phyloP scores from a whole-genome alignment of 2,329 filamentous ascomycete species.

The Epichloe elymi region DNA sequence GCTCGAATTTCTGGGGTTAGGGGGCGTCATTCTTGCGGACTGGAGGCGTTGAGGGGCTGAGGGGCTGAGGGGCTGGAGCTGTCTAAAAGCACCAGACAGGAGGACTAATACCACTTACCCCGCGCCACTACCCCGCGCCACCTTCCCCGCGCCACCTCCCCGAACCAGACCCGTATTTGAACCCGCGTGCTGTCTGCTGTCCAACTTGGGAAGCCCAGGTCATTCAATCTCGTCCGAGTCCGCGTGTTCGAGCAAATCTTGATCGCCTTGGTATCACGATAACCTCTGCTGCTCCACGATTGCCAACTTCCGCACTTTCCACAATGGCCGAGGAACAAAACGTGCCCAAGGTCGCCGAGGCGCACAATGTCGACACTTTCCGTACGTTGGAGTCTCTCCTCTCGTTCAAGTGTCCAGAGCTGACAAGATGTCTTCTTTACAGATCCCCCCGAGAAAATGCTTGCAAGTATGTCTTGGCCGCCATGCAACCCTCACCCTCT shows the following conservation, averaged over 20 bases:
- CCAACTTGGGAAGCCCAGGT: no score
- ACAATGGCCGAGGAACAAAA: conserved; percentile 31
- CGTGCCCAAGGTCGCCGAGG: conserved; percentile 53
- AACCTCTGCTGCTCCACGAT: background rate
- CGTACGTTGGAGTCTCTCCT: conserved; percentile 30
- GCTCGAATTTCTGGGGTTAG: no score
- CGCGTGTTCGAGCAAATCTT: background rate
- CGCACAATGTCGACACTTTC: conserved; percentile 63
- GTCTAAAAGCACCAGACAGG: background rate
- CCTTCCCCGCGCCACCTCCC: background rate
- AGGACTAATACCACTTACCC: no score
- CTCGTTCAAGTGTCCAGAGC: background rate
- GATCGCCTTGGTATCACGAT: background rate
- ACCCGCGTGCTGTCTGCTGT: background rate
- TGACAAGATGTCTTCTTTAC: conserved; percentile 6
- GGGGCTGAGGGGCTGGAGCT: no score
- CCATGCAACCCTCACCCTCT: conserved; percentile 1
- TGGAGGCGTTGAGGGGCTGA: no score
- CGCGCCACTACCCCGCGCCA: conserved; percentile 5
- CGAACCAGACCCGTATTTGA: background rate
- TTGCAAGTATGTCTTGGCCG: conserved; percentile 41
- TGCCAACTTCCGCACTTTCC: background rate
- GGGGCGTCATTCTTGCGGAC: no score
- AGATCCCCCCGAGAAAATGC: conserved; percentile 57
- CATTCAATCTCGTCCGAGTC: no score